A percentile compares a stretch with the other conserved stretches of the same genome.
Evolutionary conservation across 306 rosid species (phyloP).

Genomic region (Arachis stenosperma): DNA sequence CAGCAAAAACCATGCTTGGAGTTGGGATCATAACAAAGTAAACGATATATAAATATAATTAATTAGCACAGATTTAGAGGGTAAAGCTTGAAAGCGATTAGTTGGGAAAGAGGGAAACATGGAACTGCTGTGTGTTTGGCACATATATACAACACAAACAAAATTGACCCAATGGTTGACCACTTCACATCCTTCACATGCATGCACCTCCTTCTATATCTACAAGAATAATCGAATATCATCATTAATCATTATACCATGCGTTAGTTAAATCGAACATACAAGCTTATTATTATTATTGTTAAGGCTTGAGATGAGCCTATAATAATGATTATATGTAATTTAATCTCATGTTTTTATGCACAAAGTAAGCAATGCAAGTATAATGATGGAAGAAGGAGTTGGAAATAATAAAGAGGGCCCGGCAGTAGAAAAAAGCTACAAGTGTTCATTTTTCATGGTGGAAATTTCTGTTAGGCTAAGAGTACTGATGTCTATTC

Average conservation of each 20-base stretch:
- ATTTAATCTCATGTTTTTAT: neutral
- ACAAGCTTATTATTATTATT: neutral
- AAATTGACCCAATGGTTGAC: constrained; percentile 40
- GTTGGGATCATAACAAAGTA: neutral
- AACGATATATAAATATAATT: constrained; percentile 14
- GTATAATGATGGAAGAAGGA: constrained; percentile 9
- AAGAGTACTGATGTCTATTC: constrained; percentile 14
- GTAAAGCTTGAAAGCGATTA: constrained; percentile 38
- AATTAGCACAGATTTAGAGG: constrained; percentile 39
- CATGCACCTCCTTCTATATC: constrained; percentile 8
- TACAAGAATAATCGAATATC: neutral
- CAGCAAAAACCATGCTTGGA: constrained; percentile 38
- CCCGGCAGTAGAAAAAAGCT: neutral
- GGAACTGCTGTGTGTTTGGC: constrained; percentile 46
- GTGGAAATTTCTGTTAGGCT: neutral
- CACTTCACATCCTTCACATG: constrained; percentile 14
- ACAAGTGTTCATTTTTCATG: neutral
- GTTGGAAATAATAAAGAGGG: neutral
- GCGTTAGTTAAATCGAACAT: neutral
- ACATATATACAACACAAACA: constrained; percentile 60
- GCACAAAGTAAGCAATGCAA: neutral
- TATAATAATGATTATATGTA: neutral
- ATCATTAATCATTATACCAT: neutral
- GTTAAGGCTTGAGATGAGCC: neutral
- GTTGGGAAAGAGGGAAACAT: constrained; percentile 65